These are phyloP conservation scores for Hypoxylon sp. DNA, from an alignment of 2,329 filamentous ascomycete genomes.

Conservation along the genomic window DNA sequence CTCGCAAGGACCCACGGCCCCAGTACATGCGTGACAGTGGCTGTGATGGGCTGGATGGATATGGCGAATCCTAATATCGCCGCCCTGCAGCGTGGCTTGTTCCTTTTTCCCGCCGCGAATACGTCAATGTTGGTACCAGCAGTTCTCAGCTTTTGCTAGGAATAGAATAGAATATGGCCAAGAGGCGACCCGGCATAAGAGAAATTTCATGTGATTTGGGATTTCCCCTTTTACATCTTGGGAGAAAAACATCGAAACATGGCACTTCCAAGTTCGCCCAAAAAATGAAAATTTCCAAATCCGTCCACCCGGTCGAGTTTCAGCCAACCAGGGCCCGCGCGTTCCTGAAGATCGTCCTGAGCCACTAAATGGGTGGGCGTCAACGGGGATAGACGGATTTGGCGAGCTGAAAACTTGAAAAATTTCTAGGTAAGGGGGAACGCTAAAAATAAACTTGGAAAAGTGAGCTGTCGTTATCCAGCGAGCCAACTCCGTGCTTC, in stretches of 20 bases:
- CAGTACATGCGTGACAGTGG: conserved; percentile 18
- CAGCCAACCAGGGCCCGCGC: conserved; percentile 37
- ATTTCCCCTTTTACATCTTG: background rate
- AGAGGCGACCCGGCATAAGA: conserved; percentile 28
- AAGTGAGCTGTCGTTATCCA: background rate
- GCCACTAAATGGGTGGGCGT: conserved; percentile 5
- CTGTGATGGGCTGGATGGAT: conserved; percentile 16
- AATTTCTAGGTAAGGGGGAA: background rate
- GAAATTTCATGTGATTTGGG: conserved; percentile 32
- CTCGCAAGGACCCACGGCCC: conserved; percentile 1
- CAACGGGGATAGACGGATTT: conserved; percentile 1
- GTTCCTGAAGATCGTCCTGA: conserved; percentile 38
- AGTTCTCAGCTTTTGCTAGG: conserved; percentile 1
- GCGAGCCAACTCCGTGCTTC: background rate
- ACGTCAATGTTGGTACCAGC: conserved; percentile 1
- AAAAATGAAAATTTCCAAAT: conserved; percentile 34
- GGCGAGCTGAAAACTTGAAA: conserved; percentile 9
- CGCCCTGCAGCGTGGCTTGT: conserved; percentile 10
- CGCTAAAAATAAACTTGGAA: conserved; percentile 9
- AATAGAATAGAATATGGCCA: background rate
- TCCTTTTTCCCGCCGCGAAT: background rate
- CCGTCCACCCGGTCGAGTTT: conserved; percentile 20
- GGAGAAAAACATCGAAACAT: conserved; percentile 1
- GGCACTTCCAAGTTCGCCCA: conserved; percentile 4
- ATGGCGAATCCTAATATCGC: conserved; percentile 20